phyloP scores from a whole-genome alignment of 345 rosid genomes.

The Salix koriyanagi region DNA sequence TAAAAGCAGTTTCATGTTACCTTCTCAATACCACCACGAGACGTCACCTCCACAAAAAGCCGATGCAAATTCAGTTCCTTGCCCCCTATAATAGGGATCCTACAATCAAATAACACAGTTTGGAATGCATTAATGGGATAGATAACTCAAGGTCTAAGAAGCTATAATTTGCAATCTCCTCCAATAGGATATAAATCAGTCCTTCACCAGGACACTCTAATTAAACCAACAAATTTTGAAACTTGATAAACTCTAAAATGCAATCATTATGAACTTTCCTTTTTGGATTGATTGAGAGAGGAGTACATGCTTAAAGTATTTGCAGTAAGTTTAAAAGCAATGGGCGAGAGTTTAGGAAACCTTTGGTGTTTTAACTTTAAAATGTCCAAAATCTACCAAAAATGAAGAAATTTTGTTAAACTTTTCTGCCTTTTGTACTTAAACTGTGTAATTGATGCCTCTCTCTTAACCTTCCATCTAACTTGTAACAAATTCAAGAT shows the following conservation, averaged over 20 bases:
- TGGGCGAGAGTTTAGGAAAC: neutral
- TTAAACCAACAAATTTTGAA: neutral
- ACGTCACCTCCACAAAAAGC: constrained; percentile 88
- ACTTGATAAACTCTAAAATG: neutral
- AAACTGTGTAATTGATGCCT: neutral
- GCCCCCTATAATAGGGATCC: constrained; percentile 95
- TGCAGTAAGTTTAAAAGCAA: neutral
- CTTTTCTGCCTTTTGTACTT: neutral
- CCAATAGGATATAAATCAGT: neutral
- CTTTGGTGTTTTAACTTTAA: neutral
- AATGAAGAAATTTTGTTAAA: neutral
- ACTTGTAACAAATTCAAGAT: neutral
- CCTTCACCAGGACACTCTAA: neutral
- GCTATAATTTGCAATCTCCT: neutral
- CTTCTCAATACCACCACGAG: constrained; percentile 95
- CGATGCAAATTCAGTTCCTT: constrained; percentile 81
- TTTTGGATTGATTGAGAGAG: neutral
- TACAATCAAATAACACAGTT: constrained; percentile 19
- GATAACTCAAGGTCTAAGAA: neutral
- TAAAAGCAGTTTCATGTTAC: constrained; percentile 27
- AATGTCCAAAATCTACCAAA: neutral
- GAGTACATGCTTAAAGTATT: neutral
- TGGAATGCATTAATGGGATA: neutral
- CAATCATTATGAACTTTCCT: neutral
- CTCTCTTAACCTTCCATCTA: neutral